phyloP scores from a whole-genome alignment of 2,329 filamentous ascomycete genomes.

The Penicillium sp. region DNA sequence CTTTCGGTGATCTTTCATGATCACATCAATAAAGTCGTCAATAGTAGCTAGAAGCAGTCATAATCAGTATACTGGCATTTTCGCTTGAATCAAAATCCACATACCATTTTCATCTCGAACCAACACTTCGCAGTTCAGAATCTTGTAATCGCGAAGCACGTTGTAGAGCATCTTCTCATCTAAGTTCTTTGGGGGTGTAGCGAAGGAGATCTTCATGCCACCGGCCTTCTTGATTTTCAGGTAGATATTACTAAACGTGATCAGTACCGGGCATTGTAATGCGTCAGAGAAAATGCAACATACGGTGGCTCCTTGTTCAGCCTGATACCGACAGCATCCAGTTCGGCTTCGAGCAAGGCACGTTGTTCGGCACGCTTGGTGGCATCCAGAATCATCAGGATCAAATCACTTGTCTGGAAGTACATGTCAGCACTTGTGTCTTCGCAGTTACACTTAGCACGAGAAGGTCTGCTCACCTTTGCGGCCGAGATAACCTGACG shows the following conservation, averaged over 20 bases:
- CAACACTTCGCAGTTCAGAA: conserved; percentile 94
- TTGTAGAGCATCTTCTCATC: conserved; percentile 99
- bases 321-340: conserved; percentile 92
- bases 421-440: conserved; percentile 1
- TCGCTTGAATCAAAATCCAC: neutral
- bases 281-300: conserved; percentile 32
- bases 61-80: neutral
- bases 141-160: conserved; percentile 97
- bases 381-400: conserved; percentile 94
- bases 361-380: conserved; percentile 95
- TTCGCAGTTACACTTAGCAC: neutral
- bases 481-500: conserved; percentile 96
- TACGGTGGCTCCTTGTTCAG: conserved; percentile 88
- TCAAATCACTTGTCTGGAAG: conserved; percentile 77
- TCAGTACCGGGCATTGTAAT: neutral
- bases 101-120: conserved; percentile 82
- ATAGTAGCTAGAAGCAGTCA: conserved; percentile 63
- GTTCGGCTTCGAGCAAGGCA: conserved; percentile 79
- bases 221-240: conserved; percentile 93
- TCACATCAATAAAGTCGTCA: conserved; percentile 97
- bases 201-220: conserved; percentile 98
- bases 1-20: conserved; percentile 98
- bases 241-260: conserved; percentile 74
- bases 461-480: conserved; percentile 54
- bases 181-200: conserved; percentile 78